A percentile compares a stretch with the other conserved stretches of the same genome.
phyloP scores from a whole-genome alignment of 768 basidiomycete genomes.

The Clitopilus passeckerianus region DNA sequence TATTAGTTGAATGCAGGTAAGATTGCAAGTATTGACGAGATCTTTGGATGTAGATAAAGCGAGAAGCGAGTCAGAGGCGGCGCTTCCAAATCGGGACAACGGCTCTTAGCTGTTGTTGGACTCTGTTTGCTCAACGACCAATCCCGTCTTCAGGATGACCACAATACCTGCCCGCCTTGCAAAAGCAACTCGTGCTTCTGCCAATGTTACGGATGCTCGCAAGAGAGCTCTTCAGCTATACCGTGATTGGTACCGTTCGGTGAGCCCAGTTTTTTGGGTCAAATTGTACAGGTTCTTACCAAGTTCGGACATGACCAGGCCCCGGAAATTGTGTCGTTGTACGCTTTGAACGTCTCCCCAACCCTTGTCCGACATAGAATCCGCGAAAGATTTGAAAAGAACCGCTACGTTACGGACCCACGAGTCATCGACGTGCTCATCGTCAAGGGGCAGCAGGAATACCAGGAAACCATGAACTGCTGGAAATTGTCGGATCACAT shows the following conservation, averaged over 20 bases:
- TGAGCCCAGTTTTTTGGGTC: slow-evolving; percentile 35
- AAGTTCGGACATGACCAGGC: slow-evolving; percentile 44
- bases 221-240: slow-evolving; percentile 73
- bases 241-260: slow-evolving; percentile 90
- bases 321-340: slow-evolving; percentile 83
- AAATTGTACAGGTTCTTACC: slow-evolving; percentile 3
- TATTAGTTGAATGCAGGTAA: background rate
- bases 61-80: background rate
- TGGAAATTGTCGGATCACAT: slow-evolving; percentile 90
- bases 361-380: slow-evolving; percentile 76
- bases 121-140: slow-evolving; percentile 8
- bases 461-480: slow-evolving; percentile 90
- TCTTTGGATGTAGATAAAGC: background rate
- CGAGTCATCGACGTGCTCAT: slow-evolving; percentile 83
- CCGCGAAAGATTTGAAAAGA: slow-evolving; percentile 82
- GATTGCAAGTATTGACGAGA: slow-evolving; percentile 1
- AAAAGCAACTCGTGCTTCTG: slow-evolving; percentile 57
- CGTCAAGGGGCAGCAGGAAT: slow-evolving; percentile 81
- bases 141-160: slow-evolving; percentile 27
- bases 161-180: slow-evolving; percentile 92
- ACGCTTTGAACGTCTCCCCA: slow-evolving; percentile 78
- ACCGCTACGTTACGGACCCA: slow-evolving; percentile 77
- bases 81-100: slow-evolving; percentile 4
- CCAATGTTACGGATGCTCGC: slow-evolving; percentile 54
- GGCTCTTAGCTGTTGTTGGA: background rate